Evolutionary conservation across 2,329 filamentous ascomycete species (phyloP).

Genomic region (Akanthomyces dipterigenus): DNA sequence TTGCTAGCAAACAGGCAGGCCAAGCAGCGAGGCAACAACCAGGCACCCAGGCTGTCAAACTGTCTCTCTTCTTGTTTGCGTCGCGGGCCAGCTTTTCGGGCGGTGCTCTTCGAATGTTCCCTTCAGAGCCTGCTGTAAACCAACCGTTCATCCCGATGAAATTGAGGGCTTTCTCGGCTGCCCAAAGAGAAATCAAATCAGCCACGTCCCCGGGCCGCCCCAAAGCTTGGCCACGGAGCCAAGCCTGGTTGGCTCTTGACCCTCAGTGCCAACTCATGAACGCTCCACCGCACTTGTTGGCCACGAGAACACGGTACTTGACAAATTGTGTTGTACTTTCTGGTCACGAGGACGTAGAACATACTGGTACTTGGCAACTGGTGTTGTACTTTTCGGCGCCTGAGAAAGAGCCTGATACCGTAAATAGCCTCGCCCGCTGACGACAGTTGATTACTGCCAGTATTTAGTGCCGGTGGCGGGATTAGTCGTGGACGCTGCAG

Average conservation of each 20-base stretch:
- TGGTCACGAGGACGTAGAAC: not conserved
- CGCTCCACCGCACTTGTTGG: not conserved
- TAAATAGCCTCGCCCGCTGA: not conserved
- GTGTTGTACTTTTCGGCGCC: not conserved
- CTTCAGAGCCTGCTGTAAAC: not conserved
- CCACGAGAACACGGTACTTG: not conserved
- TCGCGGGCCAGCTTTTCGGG: no score
- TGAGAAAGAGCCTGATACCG: not conserved
- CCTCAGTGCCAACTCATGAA: not conserved
- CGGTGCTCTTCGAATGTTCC: not conserved
- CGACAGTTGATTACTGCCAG: not conserved
- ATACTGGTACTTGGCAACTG: not conserved
- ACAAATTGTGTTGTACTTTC: no score
- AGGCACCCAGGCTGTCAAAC: no score
- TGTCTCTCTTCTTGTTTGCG: no score
- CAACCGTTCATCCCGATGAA: not conserved
- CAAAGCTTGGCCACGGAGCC: constrained; percentile 3
- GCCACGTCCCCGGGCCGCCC: not conserved
- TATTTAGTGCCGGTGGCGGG: not conserved
- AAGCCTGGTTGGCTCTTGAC: not conserved
- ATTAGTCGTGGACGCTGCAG: not conserved
- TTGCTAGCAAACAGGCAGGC: not conserved
- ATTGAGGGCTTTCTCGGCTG: no score
- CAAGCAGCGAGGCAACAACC: no score
- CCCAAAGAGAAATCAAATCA: no score